phyloP scores from a whole-genome alignment of 2,329 filamentous ascomycete genomes.

The Phyllosticta ampelicida region DNA sequence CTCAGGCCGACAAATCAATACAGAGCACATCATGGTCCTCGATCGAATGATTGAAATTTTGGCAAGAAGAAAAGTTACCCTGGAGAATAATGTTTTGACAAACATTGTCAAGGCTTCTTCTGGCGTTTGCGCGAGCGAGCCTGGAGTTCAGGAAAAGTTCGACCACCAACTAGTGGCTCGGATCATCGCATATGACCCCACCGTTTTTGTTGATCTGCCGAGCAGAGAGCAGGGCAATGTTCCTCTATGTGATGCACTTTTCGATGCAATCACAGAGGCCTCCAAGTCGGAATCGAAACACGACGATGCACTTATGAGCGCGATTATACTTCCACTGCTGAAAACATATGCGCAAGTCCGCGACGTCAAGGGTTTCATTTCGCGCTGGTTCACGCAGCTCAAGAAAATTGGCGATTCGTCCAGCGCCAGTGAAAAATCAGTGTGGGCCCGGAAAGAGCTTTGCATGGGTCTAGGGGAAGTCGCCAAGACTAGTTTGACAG shows the following conservation, averaged over 20 bases:
- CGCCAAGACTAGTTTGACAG: conserved; percentile 24
- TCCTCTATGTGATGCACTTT: conserved; percentile 1
- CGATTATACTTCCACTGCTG: conserved; percentile 23
- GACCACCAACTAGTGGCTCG: conserved; percentile 18
- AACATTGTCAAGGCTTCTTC: conserved; percentile 27
- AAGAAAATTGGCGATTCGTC: conserved; percentile 4
- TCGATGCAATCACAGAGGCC: neutral
- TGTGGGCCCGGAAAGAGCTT: conserved; percentile 24
- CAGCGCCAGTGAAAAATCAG: conserved; percentile 9
- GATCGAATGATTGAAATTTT: conserved; percentile 19
- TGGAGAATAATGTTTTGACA: conserved; percentile 20
- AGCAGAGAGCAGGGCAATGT: conserved; percentile 4
- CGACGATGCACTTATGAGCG: conserved; percentile 3
- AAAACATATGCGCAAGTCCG: conserved; percentile 24
- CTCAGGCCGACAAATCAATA: conserved; percentile 9
- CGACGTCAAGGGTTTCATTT: conserved; percentile 24
- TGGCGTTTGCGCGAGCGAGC: conserved; percentile 7
- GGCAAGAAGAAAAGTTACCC: conserved; percentile 16
- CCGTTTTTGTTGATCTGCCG: conserved; percentile 21
- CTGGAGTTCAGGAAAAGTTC: neutral
- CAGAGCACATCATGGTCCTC: conserved; percentile 13
- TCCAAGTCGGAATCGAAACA: neutral
- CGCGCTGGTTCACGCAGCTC: conserved; percentile 25
- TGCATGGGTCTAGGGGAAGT: conserved; percentile 15
- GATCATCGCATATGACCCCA: conserved; percentile 23